phyloP scores from a whole-genome alignment of 192 early-diverging fungal genomes.

The Coemansia interrupta region DNA sequence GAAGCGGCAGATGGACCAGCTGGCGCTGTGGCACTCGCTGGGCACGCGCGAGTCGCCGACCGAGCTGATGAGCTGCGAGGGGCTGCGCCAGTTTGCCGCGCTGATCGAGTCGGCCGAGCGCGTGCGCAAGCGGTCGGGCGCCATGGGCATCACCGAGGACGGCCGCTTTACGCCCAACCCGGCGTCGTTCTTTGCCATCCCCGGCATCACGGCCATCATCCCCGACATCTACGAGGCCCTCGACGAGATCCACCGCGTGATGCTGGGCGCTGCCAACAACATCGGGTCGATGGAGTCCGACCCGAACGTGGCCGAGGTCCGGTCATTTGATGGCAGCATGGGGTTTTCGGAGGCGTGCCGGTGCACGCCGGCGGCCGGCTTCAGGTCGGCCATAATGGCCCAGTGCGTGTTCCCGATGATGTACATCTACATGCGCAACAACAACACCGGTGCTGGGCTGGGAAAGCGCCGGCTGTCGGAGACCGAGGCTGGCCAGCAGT shows the following conservation, averaged over 20 bases:
- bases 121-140: constrained; percentile 10
- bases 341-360: constrained; percentile 31
- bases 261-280: constrained; percentile 13
- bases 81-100: constrained; percentile 23
- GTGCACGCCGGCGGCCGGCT: constrained; percentile 26
- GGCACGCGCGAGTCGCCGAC: constrained; percentile 40
- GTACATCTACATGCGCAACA: constrained; percentile 18
- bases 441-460: not conserved
- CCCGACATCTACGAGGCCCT: constrained; percentile 50
- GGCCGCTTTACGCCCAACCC: constrained; percentile 44
- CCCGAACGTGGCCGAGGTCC: constrained; percentile 13
- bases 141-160: constrained; percentile 23
- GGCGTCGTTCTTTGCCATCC: constrained; percentile 46
- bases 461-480: constrained; percentile 10
- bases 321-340: constrained; percentile 30
- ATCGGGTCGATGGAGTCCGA: not conserved
- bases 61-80: constrained; percentile 33
- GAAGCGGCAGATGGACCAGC: constrained; percentile 50
- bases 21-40: constrained; percentile 43
- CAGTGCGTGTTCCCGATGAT: constrained; percentile 46
- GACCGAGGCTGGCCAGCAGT: not conserved
- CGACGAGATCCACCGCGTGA: constrained; percentile 46
- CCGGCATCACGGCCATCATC: constrained; percentile 40
- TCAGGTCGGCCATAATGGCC: constrained; percentile 37
- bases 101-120: constrained; percentile 33